phyloP scores from a whole-genome alignment of 352 stramenopile genomes.

The Pythium graminicola region DNA sequence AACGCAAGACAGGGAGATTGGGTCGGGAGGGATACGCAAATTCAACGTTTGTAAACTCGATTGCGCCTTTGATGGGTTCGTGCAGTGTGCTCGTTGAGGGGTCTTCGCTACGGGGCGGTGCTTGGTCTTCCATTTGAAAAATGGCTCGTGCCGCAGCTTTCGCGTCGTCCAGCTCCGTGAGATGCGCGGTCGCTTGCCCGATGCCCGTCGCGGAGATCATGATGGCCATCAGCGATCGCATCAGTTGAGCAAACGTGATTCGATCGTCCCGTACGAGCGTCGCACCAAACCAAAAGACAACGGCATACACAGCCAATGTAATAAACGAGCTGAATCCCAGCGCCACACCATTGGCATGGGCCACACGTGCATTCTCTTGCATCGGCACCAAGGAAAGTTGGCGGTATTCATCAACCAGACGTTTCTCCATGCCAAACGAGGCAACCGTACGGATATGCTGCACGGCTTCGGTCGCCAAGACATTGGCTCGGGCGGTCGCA shows the following conservation, averaged over 20 bases:
- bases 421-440: slow-evolving; percentile 32
- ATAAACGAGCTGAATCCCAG: slow-evolving; percentile 25
- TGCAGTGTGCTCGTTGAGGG: slow-evolving; percentile 2
- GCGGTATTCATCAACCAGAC: slow-evolving; percentile 15
- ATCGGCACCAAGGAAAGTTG: slow-evolving; percentile 15
- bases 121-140: slow-evolving; percentile 29
- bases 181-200: slow-evolving; percentile 23
- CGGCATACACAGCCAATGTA: slow-evolving; percentile 20
- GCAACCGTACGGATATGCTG: slow-evolving; percentile 43
- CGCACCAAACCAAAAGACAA: slow-evolving; percentile 26
- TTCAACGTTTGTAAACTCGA: slow-evolving; percentile 60
- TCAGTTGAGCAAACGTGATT: slow-evolving; percentile 35
- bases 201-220: slow-evolving; percentile 36
- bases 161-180: slow-evolving; percentile 63
- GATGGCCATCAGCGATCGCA: slow-evolving; percentile 37
- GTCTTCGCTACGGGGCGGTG: neutral
- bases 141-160: slow-evolving; percentile 43
- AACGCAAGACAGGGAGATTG: slow-evolving; percentile 59
- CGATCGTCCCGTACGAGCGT: slow-evolving; percentile 29
- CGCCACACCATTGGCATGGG: slow-evolving; percentile 14
- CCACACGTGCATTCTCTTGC: neutral
- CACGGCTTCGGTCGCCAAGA: slow-evolving; percentile 21
- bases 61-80: slow-evolving; percentile 11
- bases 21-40: slow-evolving; percentile 75
- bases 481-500: slow-evolving; percentile 8